Percentiles rank a stretch among this genome's conserved stretches.
These are phyloP conservation scores for Acanthamoeba castellanii DNA, from an alignment of 208 protist species.

Conservation along the genomic window DNA sequence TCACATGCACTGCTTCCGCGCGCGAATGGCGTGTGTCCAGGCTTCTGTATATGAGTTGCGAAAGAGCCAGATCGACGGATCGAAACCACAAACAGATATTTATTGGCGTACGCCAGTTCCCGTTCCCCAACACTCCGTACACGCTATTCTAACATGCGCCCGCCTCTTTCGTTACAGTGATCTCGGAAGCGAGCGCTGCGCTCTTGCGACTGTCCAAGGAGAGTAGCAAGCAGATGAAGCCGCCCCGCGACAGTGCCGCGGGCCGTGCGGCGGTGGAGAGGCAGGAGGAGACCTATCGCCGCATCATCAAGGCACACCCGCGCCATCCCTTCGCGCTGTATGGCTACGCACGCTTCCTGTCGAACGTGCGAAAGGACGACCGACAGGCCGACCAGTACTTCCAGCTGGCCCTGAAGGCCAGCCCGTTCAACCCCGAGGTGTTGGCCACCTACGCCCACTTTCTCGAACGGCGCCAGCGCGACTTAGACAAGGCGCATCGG, in stretches of 20 bases:
- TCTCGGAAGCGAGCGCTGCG: slow-evolving; percentile 14
- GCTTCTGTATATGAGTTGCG: slow-evolving; percentile 31
- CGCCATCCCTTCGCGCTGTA: slow-evolving; percentile 24
- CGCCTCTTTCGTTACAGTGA: neutral
- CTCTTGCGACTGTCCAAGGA: neutral
- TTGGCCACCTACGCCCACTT: slow-evolving; percentile 57
- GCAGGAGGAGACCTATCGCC: slow-evolving; percentile 36
- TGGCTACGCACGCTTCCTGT: slow-evolving; percentile 39
- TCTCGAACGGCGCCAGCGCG: slow-evolving; percentile 12
- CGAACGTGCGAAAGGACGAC: slow-evolving; percentile 20
- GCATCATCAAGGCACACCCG: neutral
- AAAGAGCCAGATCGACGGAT: neutral
- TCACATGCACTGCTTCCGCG: neutral
- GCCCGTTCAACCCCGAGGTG: slow-evolving; percentile 21
- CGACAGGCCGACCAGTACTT: slow-evolving; percentile 32
- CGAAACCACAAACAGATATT: slow-evolving; percentile 10
- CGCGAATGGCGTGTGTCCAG: neutral
- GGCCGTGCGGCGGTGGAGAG: neutral
- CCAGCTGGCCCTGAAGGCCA: slow-evolving; percentile 26
- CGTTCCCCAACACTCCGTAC: neutral
- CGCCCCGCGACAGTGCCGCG: neutral
- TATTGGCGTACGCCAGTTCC: neutral
- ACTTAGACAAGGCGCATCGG: slow-evolving; percentile 32
- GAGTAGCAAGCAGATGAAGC: slow-evolving; percentile 25
- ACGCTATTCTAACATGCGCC: neutral